Evolutionary conservation across 768 basidiomycete species (phyloP).

Genomic region (Suillus spraguei): DNA sequence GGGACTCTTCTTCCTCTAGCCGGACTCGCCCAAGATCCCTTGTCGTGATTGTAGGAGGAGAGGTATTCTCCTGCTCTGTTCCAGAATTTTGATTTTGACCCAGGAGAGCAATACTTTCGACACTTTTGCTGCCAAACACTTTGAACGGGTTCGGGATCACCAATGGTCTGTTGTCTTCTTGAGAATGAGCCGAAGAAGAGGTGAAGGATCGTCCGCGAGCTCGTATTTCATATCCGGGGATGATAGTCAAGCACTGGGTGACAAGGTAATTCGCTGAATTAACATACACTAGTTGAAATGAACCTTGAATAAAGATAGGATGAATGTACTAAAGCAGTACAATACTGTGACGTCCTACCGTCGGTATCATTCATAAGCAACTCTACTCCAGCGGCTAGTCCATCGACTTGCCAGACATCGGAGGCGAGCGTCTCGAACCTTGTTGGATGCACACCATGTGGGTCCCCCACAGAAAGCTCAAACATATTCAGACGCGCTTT

Average conservation of each 20-base stretch:
- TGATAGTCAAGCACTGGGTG: constrained; percentile 41
- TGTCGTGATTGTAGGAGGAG: constrained; percentile 16
- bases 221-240: constrained; percentile 23
- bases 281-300: constrained; percentile 38
- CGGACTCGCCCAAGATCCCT: constrained; percentile 24
- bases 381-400: constrained; percentile 46
- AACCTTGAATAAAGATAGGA: constrained; percentile 22
- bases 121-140: constrained; percentile 48
- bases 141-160: constrained; percentile 70
- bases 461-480: constrained; percentile 28
- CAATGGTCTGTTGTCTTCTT: constrained; percentile 33
- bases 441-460: constrained; percentile 19
- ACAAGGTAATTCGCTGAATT: constrained; percentile 47
- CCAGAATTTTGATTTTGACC: constrained; percentile 23
- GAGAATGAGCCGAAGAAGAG: constrained; percentile 24
- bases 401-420: constrained; percentile 53
- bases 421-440: constrained; percentile 47
- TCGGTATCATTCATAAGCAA: constrained; percentile 47
- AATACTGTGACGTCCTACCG: constrained; percentile 38
- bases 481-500: constrained; percentile 25
- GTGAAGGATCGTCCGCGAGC: constrained; percentile 18
- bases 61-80: constrained; percentile 28
- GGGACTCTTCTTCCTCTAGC: constrained; percentile 27
- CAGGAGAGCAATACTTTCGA: constrained; percentile 41
- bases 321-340: constrained; percentile 8